Evolutionary conservation across 1,284 basidiomycete species (phyloP), one percentile per base, ranked within the genome.

Genomic region (Phellinidium pouzarii): DNA sequence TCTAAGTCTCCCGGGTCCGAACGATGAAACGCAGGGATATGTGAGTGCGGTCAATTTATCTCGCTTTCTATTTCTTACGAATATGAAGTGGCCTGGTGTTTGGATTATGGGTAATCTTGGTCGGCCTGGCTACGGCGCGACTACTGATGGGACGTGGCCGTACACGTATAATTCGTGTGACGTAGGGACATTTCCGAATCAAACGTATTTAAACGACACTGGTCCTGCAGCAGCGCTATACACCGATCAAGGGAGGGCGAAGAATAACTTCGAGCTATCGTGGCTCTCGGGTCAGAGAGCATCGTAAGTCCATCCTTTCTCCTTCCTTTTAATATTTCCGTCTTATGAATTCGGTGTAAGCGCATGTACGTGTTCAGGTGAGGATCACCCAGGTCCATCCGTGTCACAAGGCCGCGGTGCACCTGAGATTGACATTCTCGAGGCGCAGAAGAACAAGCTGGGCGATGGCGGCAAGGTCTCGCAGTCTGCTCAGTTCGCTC

Each of bases 41-140:
- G 69, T 70, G 58, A 60, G 69, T 62, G 23, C 31, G 42, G 45
- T 48, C 12, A n/a, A 37, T 42, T 51, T 36, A 19, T 20, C 19
- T 45, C 22, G 26, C n/a, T 38, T 52, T 40, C 26, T 43, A 42
- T 37, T 3, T 26, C n/a, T 2, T n/a, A 43, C 17, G 20, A n/a
- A n/a, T n/a, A n/a, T 46, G 4, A 49, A 86, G 62, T 87, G 84
- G 84, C 84, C 84, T 59, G 81, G 79, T 70, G 66, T 63, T 65
- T 94, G 92, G 92, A 90, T 87, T 4, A 90, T 96, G 87, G 92
- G 92, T 3, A 95, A 95, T 62, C 76, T 96, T 2, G 92, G 84
- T 1, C 72, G 92, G 48, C 82, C 91, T 0, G 92, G 79, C 0
- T 82, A 78, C 60, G 80, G 80, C 52, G 77, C 79, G 2, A 76